Base-by-base conservation (phyloP, 1,139 yeast species). In the Blastobotrys persicus region DNA sequence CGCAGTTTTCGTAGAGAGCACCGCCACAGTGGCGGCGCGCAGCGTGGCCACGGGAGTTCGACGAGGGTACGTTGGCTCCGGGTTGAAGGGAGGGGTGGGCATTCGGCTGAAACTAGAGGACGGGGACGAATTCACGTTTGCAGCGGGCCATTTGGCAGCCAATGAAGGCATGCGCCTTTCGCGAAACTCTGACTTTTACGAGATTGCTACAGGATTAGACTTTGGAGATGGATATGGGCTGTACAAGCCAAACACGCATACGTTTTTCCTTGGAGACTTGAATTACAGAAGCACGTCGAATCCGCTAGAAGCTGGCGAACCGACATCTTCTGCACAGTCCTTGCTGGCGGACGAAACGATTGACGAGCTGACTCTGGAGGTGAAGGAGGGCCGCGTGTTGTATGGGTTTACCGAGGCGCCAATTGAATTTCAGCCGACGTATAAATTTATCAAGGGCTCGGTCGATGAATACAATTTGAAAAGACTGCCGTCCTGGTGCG, bases 401-500 rank as follows among this genome's bases (percentile, higher is more conserved):
- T 67, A 72, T 52, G 88, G 88, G 0, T 83, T 88, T 57, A 64
- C 72, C 1, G 97, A 89, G 65, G 76, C 81, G 0, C 65, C 70
- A 14, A 74, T 89, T 12, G 61, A 60, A 0, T 89, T 89, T 64
- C 72, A 72, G 18, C 96, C 96, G 7, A 86, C 95, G 0, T 89
- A 85, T 70, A 89, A 89, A 67, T 86, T 72, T 62, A 65, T 68
- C 45, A 54, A 74, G 2, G 78, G 79, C 11, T 47, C 60, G 12
- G 74, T 80, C 0, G 73, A 74, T 5, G 69, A 70, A n/a, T 85
- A 78, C 64, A 78, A 80, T 55, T 47, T 66, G 3, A 83, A 80
- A 55, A 69, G 96, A 51, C 72, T 74, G 1, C 95, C 96, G 0
- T 84, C 95, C 2, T 89, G 96, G 95, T 88, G 96, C 65, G 97